Conservation (phyloP, 208 protist genomes). For the Crithidia acanthocephali region DNA sequence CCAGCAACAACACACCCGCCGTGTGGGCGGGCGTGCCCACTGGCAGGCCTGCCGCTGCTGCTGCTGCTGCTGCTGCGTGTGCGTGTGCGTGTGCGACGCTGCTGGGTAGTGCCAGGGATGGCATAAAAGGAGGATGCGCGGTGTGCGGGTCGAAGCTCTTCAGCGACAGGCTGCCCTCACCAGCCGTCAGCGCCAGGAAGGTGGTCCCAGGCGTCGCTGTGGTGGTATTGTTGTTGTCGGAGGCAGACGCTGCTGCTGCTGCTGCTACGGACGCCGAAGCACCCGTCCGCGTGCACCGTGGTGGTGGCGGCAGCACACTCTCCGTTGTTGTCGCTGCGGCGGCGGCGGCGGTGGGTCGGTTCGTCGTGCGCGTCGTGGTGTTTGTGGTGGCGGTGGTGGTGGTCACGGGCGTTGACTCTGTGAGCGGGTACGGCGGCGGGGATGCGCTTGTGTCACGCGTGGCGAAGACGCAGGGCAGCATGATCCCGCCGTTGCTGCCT, state of each 20-base stretch:
- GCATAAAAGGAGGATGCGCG: not conserved
- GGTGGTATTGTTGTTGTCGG: not conserved
- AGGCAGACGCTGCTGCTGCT: no score
- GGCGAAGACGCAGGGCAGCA: not conserved
- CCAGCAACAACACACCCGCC: not conserved
- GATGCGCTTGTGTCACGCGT: not conserved
- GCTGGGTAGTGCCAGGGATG: not conserved
- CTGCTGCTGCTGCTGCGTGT: not conserved
- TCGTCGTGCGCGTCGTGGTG: not conserved
- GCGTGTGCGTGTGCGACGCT: not conserved
- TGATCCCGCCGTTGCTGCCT: not conserved
- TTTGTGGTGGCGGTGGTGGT: not conserved
- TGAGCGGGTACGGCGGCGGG: not conserved
- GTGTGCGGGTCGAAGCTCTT: not conserved
- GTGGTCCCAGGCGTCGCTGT: not conserved
- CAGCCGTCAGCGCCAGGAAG: not conserved
- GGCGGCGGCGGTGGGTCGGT: not conserved
- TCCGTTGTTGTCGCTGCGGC: not conserved
- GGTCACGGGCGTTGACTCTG: not conserved
- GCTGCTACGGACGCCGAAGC: not conserved
- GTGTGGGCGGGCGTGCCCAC: no score
- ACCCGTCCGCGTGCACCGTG: no score
- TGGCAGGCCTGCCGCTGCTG: not conserved
- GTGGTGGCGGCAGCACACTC: not conserved
- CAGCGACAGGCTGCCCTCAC: not conserved